Percentiles rank a stretch among this genome's conserved stretches.
These are phyloP conservation scores for Diphasiastrum complanatum DNA, from an alignment of 83 land plant species.

Conservation along the genomic window DNA sequence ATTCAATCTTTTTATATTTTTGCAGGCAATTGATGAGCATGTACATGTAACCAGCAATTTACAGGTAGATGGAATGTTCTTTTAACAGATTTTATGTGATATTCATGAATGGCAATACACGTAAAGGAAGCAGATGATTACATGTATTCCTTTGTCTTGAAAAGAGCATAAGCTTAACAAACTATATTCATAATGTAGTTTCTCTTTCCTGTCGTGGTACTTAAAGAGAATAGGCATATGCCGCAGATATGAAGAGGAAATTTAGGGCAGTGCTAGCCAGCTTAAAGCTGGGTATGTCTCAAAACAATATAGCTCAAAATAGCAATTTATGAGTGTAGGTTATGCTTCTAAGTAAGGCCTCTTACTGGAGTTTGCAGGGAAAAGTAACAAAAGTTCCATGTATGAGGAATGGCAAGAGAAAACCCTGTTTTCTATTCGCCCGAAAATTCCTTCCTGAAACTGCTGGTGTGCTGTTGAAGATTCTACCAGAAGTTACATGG, in stretches of 20 bases:
- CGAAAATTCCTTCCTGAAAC: constrained; percentile 63
- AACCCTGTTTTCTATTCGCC: constrained; percentile 75
- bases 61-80: constrained; percentile 37
- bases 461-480: constrained; percentile 32
- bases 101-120: too few species aligned
- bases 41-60: constrained; percentile 62
- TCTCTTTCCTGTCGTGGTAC: too few species aligned
- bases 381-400: constrained; percentile 34
- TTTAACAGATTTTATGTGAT: not conserved
- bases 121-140: too few species aligned
- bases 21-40: constrained; percentile 53
- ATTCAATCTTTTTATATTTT: not conserved
- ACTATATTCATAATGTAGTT: too few species aligned
- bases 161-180: too few species aligned
- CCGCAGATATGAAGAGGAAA: too few species aligned
- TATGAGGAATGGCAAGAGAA: constrained; percentile 55
- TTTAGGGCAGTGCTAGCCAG: too few species aligned
- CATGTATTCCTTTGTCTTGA: too few species aligned
- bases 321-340: not conserved
- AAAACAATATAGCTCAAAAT: too few species aligned
- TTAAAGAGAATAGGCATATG: too few species aligned
- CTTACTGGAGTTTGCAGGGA: constrained; percentile 34
- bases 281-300: too few species aligned
- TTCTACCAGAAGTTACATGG: constrained; percentile 26
- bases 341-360: not conserved